Conservation (phyloP, 495 filamentous ascomycete species). For the Penicillium subrubescens region DNA sequence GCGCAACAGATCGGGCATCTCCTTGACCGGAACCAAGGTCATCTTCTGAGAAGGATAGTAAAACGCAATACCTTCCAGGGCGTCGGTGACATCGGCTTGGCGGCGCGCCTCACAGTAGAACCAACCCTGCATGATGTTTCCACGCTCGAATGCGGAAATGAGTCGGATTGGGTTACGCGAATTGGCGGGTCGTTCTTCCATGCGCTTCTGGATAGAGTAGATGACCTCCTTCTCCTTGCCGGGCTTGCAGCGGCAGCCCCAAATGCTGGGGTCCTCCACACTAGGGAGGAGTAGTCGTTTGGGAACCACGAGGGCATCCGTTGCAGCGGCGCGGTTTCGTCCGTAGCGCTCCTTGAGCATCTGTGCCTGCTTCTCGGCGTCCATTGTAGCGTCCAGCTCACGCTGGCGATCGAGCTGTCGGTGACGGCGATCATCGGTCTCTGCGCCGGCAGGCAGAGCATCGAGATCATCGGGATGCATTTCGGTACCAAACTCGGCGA, state of each 20-base stretch:
- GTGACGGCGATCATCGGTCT: slow-evolving; percentile 88
- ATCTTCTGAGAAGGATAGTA: slow-evolving; percentile 83
- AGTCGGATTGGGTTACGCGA: slow-evolving; percentile 78
- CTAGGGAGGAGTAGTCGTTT: slow-evolving; percentile 87
- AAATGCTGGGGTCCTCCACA: slow-evolving; percentile 94
- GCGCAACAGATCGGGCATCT: slow-evolving; percentile 94
- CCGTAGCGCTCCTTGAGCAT: slow-evolving; percentile 83
- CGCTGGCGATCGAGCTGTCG: slow-evolving; percentile 91
- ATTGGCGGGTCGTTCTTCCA: slow-evolving; percentile 69
- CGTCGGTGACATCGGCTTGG: slow-evolving; percentile 80
- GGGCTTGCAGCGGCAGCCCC: slow-evolving; percentile 88
- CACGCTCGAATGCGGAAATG: slow-evolving; percentile 87
- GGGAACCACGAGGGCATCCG: slow-evolving; percentile 69
- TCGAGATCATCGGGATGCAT: slow-evolving; percentile 87
- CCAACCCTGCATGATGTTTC: slow-evolving; percentile 84
- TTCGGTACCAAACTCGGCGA: slow-evolving; percentile 83
- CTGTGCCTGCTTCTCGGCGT: slow-evolving; percentile 91
- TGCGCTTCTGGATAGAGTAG: slow-evolving; percentile 80
- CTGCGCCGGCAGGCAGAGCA: slow-evolving; percentile 75
- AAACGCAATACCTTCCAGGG: slow-evolving; percentile 79
- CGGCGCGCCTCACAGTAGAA: slow-evolving; percentile 91
- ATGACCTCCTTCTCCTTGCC: slow-evolving; percentile 94
- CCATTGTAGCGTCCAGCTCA: slow-evolving; percentile 79
- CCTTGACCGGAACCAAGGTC: slow-evolving; percentile 88
- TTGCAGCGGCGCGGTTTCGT: slow-evolving; percentile 58